Evolutionary conservation across 1,284 basidiomycete genomes (phyloP), one percentile per base, ranked within the genome.

Genomic region (Vanrija sp.): DNA sequence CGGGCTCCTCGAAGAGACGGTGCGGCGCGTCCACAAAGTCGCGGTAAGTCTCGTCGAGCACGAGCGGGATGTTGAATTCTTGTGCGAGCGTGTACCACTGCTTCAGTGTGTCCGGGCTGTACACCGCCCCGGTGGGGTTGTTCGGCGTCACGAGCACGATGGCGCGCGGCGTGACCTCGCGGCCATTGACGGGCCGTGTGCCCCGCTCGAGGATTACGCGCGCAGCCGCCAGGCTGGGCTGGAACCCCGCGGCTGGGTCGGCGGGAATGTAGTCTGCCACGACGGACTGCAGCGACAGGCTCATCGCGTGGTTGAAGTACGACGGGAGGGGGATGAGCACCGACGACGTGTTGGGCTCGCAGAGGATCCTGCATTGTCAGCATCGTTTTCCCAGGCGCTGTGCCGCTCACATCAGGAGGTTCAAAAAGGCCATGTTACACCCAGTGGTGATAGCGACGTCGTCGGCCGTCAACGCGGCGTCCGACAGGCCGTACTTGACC

Each of bases 31-130:
- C 74, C 44, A 91, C 80, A 66, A 94, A 92, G 67, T 94, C 90
- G 18, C 89, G 83, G 73, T 95, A 94, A 0, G 90, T 91, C 74
- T 91, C 88, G 72, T 92, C 89, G n/a, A 94, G 60, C 21, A 94
- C 82, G n/a, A 94, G 81, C 0, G 89, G 86, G 10, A 93, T 71
- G 4, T 80, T 77, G 29, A 80, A 74, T 51, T 82, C 74, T 26
- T 69, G 76, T 0, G 89, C 87, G 0, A 94, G 80, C 0, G 74
- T 66, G 3, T 83, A 83, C 67, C 92, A 91, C 6, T 82, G 76
- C 0, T 79, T 71, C n/a, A 94, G 76, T 16, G 88, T 78, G 0
- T 73, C 68, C 0, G 83, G 80, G 0, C 86, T 73, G 66, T 91
- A 92, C 3, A 84, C 82, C 0, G 86, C 84, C 1, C 91, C 91